Evolutionary conservation across 1,284 basidiomycete genomes (phyloP).

Genomic region (Tilletia setariae): DNA sequence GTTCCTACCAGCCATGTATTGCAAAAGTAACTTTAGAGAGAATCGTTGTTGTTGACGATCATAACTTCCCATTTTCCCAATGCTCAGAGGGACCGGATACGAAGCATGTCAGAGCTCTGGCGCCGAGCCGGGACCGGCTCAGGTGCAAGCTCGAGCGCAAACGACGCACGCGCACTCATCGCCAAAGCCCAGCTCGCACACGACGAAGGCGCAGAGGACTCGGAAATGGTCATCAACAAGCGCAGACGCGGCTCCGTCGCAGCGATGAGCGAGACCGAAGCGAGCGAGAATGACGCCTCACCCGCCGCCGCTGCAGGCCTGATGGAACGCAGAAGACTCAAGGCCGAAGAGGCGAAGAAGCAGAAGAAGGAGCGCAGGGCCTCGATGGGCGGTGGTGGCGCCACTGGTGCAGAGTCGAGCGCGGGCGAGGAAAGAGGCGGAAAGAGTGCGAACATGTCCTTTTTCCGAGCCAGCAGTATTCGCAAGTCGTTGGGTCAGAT

Average conservation of each 20-base stretch:
- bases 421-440: conserved; percentile 7
- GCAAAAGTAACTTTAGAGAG: too few relatives aligned
- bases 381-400: not conserved
- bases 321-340: not conserved
- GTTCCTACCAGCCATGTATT: too few relatives aligned
- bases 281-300: conserved; percentile 65
- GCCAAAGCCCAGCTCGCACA: conserved; percentile 2
- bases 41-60: too few relatives aligned
- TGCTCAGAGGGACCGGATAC: conserved; percentile 27
- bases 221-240: not conserved
- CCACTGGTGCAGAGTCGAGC: conserved; percentile 1
- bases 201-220: not conserved
- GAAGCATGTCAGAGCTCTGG: conserved; percentile 38
- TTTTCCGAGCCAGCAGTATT: conserved; percentile 11
- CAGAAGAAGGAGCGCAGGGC: too few relatives aligned
- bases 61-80: too few relatives aligned
- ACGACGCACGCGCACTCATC: conserved; percentile 21
- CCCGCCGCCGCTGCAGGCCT: conserved; percentile 57
- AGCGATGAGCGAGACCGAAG: conserved; percentile 35
- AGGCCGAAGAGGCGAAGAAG: conserved; percentile 2
- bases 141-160: conserved; percentile 21
- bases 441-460: not conserved
- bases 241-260: conserved; percentile 14
- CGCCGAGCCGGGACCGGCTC: conserved; percentile 26
- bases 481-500: conserved; percentile 1